Conservation (phyloP, 2,329 filamentous ascomycete species). For the Plectosphaerella cucumerina region DNA sequence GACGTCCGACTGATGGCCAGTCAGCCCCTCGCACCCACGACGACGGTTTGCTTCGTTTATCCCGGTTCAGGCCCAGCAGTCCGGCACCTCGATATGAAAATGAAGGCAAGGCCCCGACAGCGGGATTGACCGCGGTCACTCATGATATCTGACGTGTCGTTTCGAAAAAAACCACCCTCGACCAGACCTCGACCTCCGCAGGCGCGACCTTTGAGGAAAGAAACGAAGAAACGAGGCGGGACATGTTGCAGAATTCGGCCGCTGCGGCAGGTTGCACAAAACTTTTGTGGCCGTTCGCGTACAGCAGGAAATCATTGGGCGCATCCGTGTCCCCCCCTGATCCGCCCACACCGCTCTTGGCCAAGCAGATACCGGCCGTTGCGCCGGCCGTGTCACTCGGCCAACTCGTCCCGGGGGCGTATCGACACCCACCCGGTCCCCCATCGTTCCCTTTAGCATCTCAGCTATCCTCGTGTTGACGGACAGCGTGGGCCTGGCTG, state of each 20-base stretch:
- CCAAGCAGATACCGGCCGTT: background rate
- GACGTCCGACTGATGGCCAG: too few relatives aligned
- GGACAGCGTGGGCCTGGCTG: too few relatives aligned
- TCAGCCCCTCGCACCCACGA: too few relatives aligned
- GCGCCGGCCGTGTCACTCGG: background rate
- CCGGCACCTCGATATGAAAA: too few relatives aligned
- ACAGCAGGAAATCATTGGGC: conserved; percentile 9
- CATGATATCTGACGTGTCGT: too few relatives aligned
- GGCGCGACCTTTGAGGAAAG: background rate
- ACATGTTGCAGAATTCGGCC: background rate
- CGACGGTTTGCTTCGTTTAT: too few relatives aligned
- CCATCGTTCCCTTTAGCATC: too few relatives aligned
- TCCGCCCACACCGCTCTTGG: conserved; percentile 3
- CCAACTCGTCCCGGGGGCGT: background rate
- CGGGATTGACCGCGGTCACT: too few relatives aligned
- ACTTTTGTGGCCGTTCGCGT: conserved; percentile 10
- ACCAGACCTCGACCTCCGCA: background rate
- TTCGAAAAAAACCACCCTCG: background rate
- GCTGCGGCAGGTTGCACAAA: conserved; percentile 5
- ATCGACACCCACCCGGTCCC: too few relatives aligned
- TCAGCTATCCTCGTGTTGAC: too few relatives aligned
- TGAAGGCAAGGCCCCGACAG: too few relatives aligned
- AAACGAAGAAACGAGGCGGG: background rate
- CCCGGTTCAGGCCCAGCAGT: too few relatives aligned
- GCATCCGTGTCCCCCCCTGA: conserved; percentile 1